phyloP scores from a whole-genome alignment of 768 basidiomycete genomes.

The Trametes maxima region DNA sequence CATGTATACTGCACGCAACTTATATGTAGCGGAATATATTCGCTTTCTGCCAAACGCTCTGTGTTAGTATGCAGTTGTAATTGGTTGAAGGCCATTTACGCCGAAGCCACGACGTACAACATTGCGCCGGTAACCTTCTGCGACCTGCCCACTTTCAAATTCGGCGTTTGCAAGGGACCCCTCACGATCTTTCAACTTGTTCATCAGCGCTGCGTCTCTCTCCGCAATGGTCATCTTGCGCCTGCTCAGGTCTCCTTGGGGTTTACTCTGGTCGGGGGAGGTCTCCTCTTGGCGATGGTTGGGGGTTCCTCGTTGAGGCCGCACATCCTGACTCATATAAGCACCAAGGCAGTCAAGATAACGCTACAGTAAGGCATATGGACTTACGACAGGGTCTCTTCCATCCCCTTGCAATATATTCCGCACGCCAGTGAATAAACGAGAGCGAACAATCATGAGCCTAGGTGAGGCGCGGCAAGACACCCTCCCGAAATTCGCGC shows the following conservation, averaged over 20 bases:
- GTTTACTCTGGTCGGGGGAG: not conserved
- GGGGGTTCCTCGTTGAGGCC: too few relatives aligned
- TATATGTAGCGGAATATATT: conserved; percentile 28
- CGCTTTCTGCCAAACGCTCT: conserved; percentile 19
- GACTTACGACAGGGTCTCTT: too few relatives aligned
- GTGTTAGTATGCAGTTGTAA: not conserved
- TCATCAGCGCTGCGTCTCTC: conserved; percentile 23
- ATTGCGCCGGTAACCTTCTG: conserved; percentile 22
- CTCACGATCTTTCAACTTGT: conserved; percentile 25
- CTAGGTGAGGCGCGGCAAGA: too few relatives aligned
- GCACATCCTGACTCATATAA: too few relatives aligned
- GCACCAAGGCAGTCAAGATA: too few relatives aligned
- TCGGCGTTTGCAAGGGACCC: conserved; percentile 26
- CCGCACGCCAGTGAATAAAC: too few relatives aligned
- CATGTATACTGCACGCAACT: not conserved
- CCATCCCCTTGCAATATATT: too few relatives aligned
- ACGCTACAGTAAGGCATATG: too few relatives aligned
- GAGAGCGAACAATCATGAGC: too few relatives aligned
- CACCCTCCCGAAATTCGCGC: too few relatives aligned
- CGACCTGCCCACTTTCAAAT: conserved; percentile 24
- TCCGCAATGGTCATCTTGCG: conserved; percentile 25
- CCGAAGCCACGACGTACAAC: conserved; percentile 15
- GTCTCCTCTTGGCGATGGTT: not conserved
- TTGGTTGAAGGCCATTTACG: not conserved
- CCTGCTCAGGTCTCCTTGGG: not conserved